phyloP scores from a whole-genome alignment of 108 stramenopile species.

The Aurantiochytrium sp. region DNA sequence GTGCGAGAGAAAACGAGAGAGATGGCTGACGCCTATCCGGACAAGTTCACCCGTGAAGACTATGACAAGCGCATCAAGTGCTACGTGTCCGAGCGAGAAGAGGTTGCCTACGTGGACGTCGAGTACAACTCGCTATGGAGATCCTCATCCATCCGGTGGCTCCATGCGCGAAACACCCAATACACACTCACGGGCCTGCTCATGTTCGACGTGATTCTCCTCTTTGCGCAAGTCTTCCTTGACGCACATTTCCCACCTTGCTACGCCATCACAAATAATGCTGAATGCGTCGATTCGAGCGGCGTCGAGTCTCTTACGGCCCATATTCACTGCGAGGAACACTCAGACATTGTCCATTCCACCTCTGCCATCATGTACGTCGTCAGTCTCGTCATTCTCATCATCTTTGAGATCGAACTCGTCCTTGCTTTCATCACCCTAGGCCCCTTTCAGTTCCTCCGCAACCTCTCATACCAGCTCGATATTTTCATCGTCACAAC shows the following conservation, averaged over 20 bases:
- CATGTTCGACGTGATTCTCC: not conserved
- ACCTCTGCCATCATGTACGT: not conserved
- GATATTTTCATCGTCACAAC: not conserved
- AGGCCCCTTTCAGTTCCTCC: not conserved
- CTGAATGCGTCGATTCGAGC: not conserved
- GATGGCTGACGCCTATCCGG: not conserved
- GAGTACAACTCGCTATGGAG: not conserved
- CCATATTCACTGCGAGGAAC: not conserved
- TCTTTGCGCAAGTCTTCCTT: not conserved
- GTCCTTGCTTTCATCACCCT: not conserved
- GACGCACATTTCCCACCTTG: conserved; percentile 5
- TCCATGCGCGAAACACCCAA: not conserved
- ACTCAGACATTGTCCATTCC: not conserved
- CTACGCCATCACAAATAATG: not conserved
- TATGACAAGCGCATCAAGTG: not conserved
- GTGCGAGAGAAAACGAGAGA: not conserved
- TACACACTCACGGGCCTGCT: not conserved
- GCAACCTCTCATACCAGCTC: not conserved
- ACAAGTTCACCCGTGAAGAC: not conserved
- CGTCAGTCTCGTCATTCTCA: not conserved
- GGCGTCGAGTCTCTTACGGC: not conserved
- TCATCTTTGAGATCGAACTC: conserved; percentile 1
- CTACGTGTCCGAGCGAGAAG: not conserved
- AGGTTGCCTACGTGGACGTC: not conserved
- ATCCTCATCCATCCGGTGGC: not conserved